Percentiles rank a stretch among this genome's conserved stretches.
These are phyloP conservation scores for Oryza brachyantha DNA, from an alignment of 176 grass and related monocot genomes.

Conservation along the genomic window DNA sequence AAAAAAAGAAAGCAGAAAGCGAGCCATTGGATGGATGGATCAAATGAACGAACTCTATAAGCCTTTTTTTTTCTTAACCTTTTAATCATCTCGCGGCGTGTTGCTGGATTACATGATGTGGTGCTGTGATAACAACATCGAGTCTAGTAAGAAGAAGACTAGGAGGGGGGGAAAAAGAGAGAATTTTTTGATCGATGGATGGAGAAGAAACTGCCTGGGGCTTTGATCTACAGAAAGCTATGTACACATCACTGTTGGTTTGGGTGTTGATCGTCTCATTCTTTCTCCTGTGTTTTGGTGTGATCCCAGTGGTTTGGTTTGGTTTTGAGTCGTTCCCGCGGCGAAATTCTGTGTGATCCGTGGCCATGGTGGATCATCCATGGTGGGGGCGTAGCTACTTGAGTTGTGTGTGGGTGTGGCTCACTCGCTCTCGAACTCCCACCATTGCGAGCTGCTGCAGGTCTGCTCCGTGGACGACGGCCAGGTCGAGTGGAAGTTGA, in stretches of 20 bases:
- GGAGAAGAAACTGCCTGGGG: conserved; percentile 5
- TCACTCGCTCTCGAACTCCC: conserved; percentile 92
- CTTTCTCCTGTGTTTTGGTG: neutral
- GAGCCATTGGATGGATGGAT: neutral
- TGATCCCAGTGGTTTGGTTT: neutral
- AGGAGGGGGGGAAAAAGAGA: neutral
- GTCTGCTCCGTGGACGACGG: conserved; percentile 53
- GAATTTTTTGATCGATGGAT: conserved; percentile 1
- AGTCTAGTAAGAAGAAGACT: neutral
- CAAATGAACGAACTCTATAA: conserved; percentile 28
- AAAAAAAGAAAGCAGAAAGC: neutral
- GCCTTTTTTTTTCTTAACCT: neutral
- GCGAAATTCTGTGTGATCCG: neutral
- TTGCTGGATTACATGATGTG: conserved; percentile 43
- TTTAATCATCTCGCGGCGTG: conserved; percentile 23
- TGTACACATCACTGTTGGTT: conserved; percentile 43
- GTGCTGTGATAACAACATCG: neutral
- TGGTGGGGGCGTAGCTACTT: neutral
- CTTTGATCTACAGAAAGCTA: conserved; percentile 33
- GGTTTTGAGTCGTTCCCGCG: too few species aligned
- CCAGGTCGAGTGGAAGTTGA: conserved; percentile 67
- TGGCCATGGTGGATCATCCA: neutral
- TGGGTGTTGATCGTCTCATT: neutral
- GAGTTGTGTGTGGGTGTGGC: too few species aligned
- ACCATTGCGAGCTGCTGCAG: conserved; percentile 69